phyloP scores from a whole-genome alignment of 2,329 filamentous ascomycete species.

The Trichocomaceae sp. region DNA sequence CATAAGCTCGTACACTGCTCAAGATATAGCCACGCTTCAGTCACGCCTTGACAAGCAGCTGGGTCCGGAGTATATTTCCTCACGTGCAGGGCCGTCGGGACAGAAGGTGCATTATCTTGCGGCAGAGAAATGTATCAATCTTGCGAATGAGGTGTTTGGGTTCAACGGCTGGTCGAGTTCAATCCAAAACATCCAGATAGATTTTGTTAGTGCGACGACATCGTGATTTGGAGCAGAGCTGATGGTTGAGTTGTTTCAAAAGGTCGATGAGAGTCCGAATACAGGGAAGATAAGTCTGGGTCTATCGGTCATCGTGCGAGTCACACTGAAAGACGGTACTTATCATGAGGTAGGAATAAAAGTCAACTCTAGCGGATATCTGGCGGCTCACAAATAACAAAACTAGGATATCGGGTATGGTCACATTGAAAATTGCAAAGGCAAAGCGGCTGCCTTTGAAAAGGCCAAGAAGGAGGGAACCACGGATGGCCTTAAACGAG shows the following conservation, averaged over 20 bases:
- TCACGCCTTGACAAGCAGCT: slow-evolving; percentile 84
- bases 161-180: slow-evolving; percentile 97
- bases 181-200: slow-evolving; percentile 91
- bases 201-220: slow-evolving; percentile 57
- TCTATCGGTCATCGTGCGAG: slow-evolving; percentile 80
- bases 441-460: slow-evolving; percentile 92
- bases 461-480: slow-evolving; percentile 98
- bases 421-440: slow-evolving; percentile 90
- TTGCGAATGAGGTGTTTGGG: slow-evolving; percentile 91
- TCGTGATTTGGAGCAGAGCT: not conserved
- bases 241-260: not conserved
- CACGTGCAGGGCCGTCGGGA: slow-evolving; percentile 73
- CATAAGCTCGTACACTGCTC: slow-evolving; percentile 77
- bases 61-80: slow-evolving; percentile 91
- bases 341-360: slow-evolving; percentile 65
- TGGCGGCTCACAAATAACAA: not conserved
- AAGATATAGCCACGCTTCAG: slow-evolving; percentile 82
- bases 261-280: slow-evolving; percentile 72
- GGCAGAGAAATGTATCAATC: slow-evolving; percentile 93
- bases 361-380: not conserved
- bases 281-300: slow-evolving; percentile 77
- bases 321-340: slow-evolving; percentile 88
- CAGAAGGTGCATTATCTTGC: slow-evolving; percentile 87
- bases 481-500: slow-evolving; percentile 86
- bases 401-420: slow-evolving; percentile 82